Evolutionary conservation across 768 basidiomycete species (phyloP), one percentile per base, ranked within the genome.

Genomic region (Mycena epipterygia): DNA sequence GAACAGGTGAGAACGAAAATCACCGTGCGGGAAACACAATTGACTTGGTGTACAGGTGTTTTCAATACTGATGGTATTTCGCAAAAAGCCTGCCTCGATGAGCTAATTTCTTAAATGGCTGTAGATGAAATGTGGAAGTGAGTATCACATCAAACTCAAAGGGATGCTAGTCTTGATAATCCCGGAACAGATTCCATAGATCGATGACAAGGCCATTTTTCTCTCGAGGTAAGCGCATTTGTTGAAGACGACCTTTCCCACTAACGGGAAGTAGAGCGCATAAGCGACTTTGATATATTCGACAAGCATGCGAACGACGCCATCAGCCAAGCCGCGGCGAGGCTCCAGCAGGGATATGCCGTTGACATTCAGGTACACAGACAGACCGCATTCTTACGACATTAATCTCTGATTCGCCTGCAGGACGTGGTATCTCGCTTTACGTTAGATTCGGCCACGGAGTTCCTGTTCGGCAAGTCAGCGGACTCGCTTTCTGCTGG

Each of bases 361-460:
- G 72, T 86, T 29, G 82, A 86, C 63, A 79, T 85, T 52, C 82
- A 84, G 64, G 78, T 73, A 44, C n/a, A n/a, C n/a, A n/a, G 29
- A 17, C 16, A 51, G 3, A 3, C 17, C 17, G 49, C 49, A 51
- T 19, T 17, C 29, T 12, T 16, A 11, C 42, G 30, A 25, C 30
- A 13, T 30, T 7, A 5, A 13, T 48, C 4, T 48, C 16, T 33
- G 13, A 48, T 35, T 0, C 6, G 57, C n/a, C 16, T 55, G 32
- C 8, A 83, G 80, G 85, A 84, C 70, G 68, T 81, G 7, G 77
- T 81, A 23, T 78, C 71, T 1, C 81, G 85, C 3, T 89, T 89
- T 76, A 88, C 89, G 0, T 77, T 91, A 37, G 90, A 91, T 73
- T 88, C 87, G 0, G 88, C 88, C 0, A 86, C 88, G 0, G 87